Conservation (phyloP, 2,329 filamentous ascomycete species). For the Biscogniauxia mediterranea region DNA sequence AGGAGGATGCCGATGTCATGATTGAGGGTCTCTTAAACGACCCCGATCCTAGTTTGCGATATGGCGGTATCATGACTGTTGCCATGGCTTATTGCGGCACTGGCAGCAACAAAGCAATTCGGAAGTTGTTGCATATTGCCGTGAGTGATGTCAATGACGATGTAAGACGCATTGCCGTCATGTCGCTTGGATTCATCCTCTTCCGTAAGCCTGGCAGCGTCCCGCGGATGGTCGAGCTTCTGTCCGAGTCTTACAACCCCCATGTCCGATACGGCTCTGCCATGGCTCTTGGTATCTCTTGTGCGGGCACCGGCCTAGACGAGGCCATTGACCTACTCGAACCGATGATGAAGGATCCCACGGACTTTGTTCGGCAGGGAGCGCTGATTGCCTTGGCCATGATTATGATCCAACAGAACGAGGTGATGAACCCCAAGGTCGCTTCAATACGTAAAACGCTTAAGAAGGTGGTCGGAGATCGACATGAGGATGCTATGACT, state of each 20-base stretch:
- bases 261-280: conserved; percentile 97
- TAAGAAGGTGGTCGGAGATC: conserved; percentile 88
- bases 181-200: conserved; percentile 96
- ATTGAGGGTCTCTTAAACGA: conserved; percentile 93
- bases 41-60: conserved; percentile 87
- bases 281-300: conserved; percentile 97
- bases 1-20: conserved; percentile 91
- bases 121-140: conserved; percentile 90
- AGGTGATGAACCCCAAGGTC: conserved; percentile 97
- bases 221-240: conserved; percentile 95
- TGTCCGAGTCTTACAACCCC: conserved; percentile 98
- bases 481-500: conserved; percentile 98
- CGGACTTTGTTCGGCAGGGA: conserved; percentile 96
- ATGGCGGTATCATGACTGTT: conserved; percentile 98
- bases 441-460: conserved; percentile 86
- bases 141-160: conserved; percentile 99
- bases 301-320: conserved; percentile 90
- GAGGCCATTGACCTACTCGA: conserved; percentile 96
- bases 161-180: conserved; percentile 90
- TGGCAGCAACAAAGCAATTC: conserved; percentile 97
- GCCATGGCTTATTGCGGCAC: conserved; percentile 96
- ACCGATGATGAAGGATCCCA: conserved; percentile 99
- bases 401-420: conserved; percentile 99
- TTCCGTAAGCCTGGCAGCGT: conserved; percentile 98
- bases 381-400: conserved; percentile 91